A percentile compares a stretch with the other conserved stretches of the same genome.
Conservation (phyloP, 148 eudicot genomes). For the Arbutus unedo region DNA sequence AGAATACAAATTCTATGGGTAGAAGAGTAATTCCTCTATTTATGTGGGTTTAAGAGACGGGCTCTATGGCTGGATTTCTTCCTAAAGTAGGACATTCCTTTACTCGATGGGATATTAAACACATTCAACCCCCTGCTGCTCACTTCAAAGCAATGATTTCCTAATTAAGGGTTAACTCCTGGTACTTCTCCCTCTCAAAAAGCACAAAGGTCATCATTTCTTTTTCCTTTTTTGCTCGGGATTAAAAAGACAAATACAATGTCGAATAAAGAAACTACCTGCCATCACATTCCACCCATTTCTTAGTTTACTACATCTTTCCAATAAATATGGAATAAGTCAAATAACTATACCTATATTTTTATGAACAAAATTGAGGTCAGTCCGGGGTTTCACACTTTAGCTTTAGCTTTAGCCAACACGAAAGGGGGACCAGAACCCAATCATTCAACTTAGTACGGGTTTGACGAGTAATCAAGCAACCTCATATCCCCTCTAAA, state of each 20-base stretch:
- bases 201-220: neutral
- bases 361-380: too few relatives aligned
- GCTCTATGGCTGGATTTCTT: too few relatives aligned
- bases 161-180: neutral
- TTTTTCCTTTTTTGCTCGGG: neutral
- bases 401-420: too few relatives aligned
- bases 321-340: neutral
- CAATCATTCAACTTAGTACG: neutral
- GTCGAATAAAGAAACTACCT: neutral
- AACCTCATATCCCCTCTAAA: neutral
- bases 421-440: neutral
- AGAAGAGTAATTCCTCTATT: too few relatives aligned
- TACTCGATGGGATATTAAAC: neutral
- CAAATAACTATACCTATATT: too few relatives aligned
- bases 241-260: neutral
- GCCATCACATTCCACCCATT: neutral
- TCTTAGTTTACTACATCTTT: neutral
- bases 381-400: too few relatives aligned
- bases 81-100: too few relatives aligned
- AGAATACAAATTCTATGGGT: too few relatives aligned
- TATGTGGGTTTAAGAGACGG: too few relatives aligned
- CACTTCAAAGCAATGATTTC: neutral
- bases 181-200: neutral
- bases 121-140: neutral
- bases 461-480: neutral